Evolutionary conservation across 176 grass and related monocot genomes (phyloP), one percentile per base, ranked within the genome.

Genomic region (Raddia distichophylla): DNA sequence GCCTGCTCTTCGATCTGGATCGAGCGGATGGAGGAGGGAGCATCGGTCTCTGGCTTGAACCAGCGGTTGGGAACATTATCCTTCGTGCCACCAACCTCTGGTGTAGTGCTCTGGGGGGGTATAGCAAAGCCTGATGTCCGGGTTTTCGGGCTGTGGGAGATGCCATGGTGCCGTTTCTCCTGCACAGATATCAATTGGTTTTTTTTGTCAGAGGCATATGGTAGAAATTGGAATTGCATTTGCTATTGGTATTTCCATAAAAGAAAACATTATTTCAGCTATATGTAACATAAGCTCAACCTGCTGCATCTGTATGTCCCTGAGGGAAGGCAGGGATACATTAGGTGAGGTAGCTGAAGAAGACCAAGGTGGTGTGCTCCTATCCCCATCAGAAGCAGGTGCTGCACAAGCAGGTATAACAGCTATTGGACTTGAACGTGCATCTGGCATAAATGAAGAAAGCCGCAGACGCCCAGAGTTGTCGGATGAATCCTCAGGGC

Each of bases 231-330:
- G 11, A 34, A 65, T 13, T 12, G 0, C 17, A 35, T 54, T 22
- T 50, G 15, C 17, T 19, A 37, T 71, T 60, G 35, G 57, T 19
- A 2, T 17, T 52, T 51, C n/a, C 32, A 19, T 57, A 80, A 1
- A 85, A 27, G 43, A 51, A 5, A 70, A 34, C 13, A 2, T 13
- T 15, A 46, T 60, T 59, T 17, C 50, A 50, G n/a, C 14, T 32
- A 17, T 50, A n/a, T 35, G 18, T 32, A 57, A 62, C 37, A 60
- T 43, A 58, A 73, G 27, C 22, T 67, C 19, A 81, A 99, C 97
- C 97, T 99, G 97, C 67, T 99, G 97, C 85, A 95, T 91, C 60
- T 99, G 97, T 84, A 99, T 99, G 79, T 93, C 91, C 90, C 93
- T 90, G 32, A 99, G 90, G 10, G 97, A 99, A 60, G 97, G 97